Evolutionary conservation across 257 asterid genomes (phyloP), one percentile per base, ranked within the genome.

Genomic region (Rehmannia glutinosa): DNA sequence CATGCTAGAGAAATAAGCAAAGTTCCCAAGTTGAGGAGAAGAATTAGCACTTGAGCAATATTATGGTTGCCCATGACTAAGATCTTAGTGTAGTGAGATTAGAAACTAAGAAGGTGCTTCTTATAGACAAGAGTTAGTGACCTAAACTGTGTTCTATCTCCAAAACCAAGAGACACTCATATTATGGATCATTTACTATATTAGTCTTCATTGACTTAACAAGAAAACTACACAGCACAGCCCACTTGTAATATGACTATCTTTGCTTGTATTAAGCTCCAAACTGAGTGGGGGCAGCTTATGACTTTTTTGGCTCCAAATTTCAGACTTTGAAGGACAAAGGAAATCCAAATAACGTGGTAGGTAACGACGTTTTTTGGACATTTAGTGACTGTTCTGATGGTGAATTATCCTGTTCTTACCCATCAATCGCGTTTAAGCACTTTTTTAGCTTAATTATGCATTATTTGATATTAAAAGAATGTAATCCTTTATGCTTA

Each of bases 1-100:
- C 95, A 84, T 79, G 89, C 91, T 45, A 68, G 76, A 41, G 87
- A 68, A 38, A 45, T 20, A 9, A 83, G 63, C 62, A 85, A 47
- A 30, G 80, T 61, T 66, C 80, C 88, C 15, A 80, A 73, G 69
- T 70, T 75, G 46, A 87, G 80, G 30, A 84, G 70, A 17, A 87
- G 66, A 70, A 86, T 43, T 33, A 76, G 27, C n/a, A 50, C 33
- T 12, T 41, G 66, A 60, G 63, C 65, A 19, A 66, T 30, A 17
- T 42, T 75, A 19, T 23, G 51, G 27, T 56, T 78, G 58, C 50
- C 78, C 91, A 82, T 84, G 35, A 43, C 70, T 25, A 12, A 7
- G 50, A 42, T 64, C 53, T 49, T 70, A n/a, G 19, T 63, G 33
- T n/a, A 15, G 23, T 52, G 58, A 47, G 35, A 12, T 8, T 11